Conservation (phyloP, 306 rosid genomes). For the Begonia fuchsioides region DNA sequence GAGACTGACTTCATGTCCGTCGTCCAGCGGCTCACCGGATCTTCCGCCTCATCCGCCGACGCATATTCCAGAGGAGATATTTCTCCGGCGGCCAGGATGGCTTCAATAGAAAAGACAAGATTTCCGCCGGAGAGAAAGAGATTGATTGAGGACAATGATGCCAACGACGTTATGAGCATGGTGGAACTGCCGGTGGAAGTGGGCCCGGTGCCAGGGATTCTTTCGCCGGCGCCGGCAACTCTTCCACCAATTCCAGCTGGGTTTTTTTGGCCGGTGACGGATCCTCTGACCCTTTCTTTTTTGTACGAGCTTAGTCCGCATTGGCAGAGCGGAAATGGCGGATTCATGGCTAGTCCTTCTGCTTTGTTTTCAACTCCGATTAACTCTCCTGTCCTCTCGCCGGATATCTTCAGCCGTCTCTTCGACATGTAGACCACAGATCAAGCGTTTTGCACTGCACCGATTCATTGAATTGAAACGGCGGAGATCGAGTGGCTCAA, state of each 20-base stretch:
- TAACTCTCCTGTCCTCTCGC: slow-evolving; percentile 60
- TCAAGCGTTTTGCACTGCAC: no score
- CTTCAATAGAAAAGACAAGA: slow-evolving; percentile 69
- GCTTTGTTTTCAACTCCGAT: slow-evolving; percentile 41
- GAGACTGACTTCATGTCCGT: slow-evolving; percentile 65
- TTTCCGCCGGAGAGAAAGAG: slow-evolving; percentile 43
- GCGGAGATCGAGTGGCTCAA: neutral
- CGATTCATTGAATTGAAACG: neutral
- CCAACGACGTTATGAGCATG: slow-evolving; percentile 17
- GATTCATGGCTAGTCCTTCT: slow-evolving; percentile 56
- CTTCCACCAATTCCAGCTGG: slow-evolving; percentile 51
- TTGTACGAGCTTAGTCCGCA: slow-evolving; percentile 37
- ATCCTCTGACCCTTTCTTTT: slow-evolving; percentile 25
- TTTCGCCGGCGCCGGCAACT: slow-evolving; percentile 63
- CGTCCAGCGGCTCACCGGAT: slow-evolving; percentile 90
- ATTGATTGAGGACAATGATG: slow-evolving; percentile 7
- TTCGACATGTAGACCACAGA: slow-evolving; percentile 15
- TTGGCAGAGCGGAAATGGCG: slow-evolving; percentile 26
- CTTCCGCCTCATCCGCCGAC: slow-evolving; percentile 17
- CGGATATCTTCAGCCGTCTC: slow-evolving; percentile 45
- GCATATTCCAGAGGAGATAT: slow-evolving; percentile 29
- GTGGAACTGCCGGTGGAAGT: slow-evolving; percentile 36
- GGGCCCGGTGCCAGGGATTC: slow-evolving; percentile 51
- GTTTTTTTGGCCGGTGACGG: slow-evolving; percentile 39
- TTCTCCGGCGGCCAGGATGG: slow-evolving; percentile 87